Percentiles rank a stretch among this genome's conserved stretches.
These are phyloP conservation scores for Sistotremastrum niveocremeum DNA, from an alignment of 768 basidiomycete genomes.

Conservation along the genomic window DNA sequence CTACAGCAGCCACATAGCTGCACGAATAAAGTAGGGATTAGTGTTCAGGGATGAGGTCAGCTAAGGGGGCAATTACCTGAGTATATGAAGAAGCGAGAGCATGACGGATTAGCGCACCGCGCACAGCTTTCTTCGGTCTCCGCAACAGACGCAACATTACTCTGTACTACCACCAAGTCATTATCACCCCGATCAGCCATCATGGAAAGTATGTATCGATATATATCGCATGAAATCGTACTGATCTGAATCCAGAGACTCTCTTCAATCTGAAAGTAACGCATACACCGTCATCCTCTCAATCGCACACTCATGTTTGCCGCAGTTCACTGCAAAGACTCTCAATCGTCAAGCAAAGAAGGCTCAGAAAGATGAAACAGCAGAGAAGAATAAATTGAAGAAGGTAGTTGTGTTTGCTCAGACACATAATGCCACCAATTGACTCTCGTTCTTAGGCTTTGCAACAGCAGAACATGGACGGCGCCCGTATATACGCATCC, in stretches of 20 bases:
- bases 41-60: too few relatives aligned
- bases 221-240: not conserved
- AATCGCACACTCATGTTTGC: constrained; percentile 1
- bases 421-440: not conserved
- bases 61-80: too few relatives aligned
- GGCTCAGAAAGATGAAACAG: constrained; percentile 86
- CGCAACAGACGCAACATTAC: too few relatives aligned
- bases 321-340: constrained; percentile 94
- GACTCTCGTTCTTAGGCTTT: constrained; percentile 49
- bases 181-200: constrained; percentile 15
- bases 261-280: constrained; percentile 95
- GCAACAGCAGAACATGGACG: constrained; percentile 92
- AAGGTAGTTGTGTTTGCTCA: constrained; percentile 41
- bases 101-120: too few relatives aligned
- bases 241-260: constrained; percentile 50
- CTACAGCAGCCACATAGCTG: constrained; percentile 64
- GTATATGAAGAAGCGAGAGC: too few relatives aligned
- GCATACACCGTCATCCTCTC: constrained; percentile 7
- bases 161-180: not conserved
- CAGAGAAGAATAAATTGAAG: constrained; percentile 84
- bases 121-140: too few relatives aligned
- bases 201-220: constrained; percentile 61
- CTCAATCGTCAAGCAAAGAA: constrained; percentile 92
- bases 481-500: constrained; percentile 94
- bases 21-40: not conserved